Conservation (phyloP, 2,329 filamentous ascomycete genomes). For the Akanthomyces uredinophilus region DNA sequence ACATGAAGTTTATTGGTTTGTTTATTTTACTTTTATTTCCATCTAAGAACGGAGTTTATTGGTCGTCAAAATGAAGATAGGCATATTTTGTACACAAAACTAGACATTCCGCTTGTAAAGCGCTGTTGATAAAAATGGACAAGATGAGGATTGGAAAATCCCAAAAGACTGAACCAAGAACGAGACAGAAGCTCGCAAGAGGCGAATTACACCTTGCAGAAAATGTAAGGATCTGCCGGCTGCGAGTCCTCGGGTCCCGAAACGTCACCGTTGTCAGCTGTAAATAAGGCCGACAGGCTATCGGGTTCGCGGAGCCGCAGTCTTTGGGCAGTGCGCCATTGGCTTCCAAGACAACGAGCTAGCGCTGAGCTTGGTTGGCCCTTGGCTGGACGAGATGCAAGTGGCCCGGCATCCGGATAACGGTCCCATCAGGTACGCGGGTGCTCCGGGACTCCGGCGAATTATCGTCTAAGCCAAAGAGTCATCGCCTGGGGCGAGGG, state of each 20-base stretch:
- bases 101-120: background rate
- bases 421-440: background rate
- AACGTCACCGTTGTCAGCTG: conserved; percentile 3
- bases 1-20: background rate
- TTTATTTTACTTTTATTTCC: background rate
- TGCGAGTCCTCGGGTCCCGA: conserved; percentile 2
- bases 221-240: background rate
- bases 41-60: conserved; percentile 23
- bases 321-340: background rate
- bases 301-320: conserved; percentile 4
- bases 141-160: background rate
- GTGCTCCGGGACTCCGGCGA: conserved; percentile 8
- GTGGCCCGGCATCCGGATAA: background rate
- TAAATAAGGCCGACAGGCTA: background rate
- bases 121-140: background rate
- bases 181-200: background rate
- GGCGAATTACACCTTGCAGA: background rate
- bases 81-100: background rate
- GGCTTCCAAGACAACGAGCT: background rate
- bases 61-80: background rate
- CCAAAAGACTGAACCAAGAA: background rate
- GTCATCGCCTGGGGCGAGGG: background rate
- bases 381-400: background rate
- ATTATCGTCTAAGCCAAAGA: conserved; percentile 9
- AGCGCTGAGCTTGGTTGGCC: background rate